Evolutionary conservation across 2,329 filamentous ascomycete genomes (phyloP).

Genomic region (Dactylonectria estremocensis): DNA sequence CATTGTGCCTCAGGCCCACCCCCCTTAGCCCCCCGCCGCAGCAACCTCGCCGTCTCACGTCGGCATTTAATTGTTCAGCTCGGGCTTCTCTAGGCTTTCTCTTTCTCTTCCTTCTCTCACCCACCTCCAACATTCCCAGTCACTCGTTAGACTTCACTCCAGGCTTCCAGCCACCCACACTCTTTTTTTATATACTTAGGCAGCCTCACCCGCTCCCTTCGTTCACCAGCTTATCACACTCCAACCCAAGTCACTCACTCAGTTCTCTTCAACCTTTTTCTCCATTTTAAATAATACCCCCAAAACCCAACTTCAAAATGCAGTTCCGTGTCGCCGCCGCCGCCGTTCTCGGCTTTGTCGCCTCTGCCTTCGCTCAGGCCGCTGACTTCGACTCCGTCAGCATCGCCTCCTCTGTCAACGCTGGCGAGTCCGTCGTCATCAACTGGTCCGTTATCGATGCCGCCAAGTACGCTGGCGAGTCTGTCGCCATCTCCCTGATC

Average conservation of each 20-base stretch:
- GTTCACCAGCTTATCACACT: slow-evolving; percentile 29
- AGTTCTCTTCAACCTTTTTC: slow-evolving; percentile 21
- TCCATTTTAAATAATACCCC: slow-evolving; percentile 43
- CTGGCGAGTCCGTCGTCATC: slow-evolving; percentile 66
- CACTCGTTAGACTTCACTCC: slow-evolving; percentile 46
- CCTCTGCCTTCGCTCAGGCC: slow-evolving; percentile 68
- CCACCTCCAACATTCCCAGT: slow-evolving; percentile 49
- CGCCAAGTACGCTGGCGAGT: slow-evolving; percentile 57
- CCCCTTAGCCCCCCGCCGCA: slow-evolving; percentile 14
- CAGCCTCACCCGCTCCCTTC: slow-evolving; percentile 38
- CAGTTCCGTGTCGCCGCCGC: slow-evolving; percentile 65
- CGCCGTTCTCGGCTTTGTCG: slow-evolving; percentile 67
- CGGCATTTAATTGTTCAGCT: slow-evolving; percentile 47
- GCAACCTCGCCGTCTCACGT: slow-evolving; percentile 32
- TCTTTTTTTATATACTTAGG: slow-evolving; percentile 51
- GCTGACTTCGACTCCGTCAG: slow-evolving; percentile 70
- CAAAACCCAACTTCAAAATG: slow-evolving; percentile 63
- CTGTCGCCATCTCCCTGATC: slow-evolving; percentile 69
- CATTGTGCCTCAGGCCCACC: slow-evolving; percentile 6
- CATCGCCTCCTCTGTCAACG: slow-evolving; percentile 60
- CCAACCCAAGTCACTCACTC: slow-evolving; percentile 37
- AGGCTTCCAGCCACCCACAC: slow-evolving; percentile 50
- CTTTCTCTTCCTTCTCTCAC: slow-evolving; percentile 39
- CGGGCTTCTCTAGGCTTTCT: slow-evolving; percentile 30
- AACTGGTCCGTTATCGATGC: slow-evolving; percentile 61